Evolutionary conservation across 1,284 basidiomycete genomes (phyloP), one percentile per base, ranked within the genome.

Genomic region (Fomitiporia mediterranea): DNA sequence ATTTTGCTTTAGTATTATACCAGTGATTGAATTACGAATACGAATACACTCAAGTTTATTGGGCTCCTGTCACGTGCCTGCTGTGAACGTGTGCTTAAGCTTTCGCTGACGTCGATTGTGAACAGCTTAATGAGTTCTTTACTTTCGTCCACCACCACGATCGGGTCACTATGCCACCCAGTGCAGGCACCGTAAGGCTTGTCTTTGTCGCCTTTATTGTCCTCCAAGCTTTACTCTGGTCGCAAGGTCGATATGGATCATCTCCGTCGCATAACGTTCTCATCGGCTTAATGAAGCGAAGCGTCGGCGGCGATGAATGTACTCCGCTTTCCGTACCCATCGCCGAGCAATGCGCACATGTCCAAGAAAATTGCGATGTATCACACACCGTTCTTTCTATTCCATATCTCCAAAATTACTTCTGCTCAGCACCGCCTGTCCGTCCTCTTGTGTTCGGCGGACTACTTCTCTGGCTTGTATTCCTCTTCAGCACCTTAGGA

Each of bases 401-500:
- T 37, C 75, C 81, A 23, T 91, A 91, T 67, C 74, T 89, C 27
- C 74, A 76, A 37, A 64, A 69, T 15, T 91, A 91, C 67, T 91
- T 85, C 67, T 91, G 88, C 68, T 68, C 85, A 1, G 70, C 78
- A 7, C 62, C 70, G 5, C 44, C 77, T 11, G 40, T 78, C 2
- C 78, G 85, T 13, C 84, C 87, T 0, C 57, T 83, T 23, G 63
- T 80, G 19, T 90, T 92, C 69, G 64, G 68, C 2, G 79, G 75
- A 42, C 79, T 91, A 60, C 61, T 89, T 17, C 53, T 88, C 34
- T 94, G 91, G 91, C 80, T 92, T 30, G 63, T 83, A 23, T 92
- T 94, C 72, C 81, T 94, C 55, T 94, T 94, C 72, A 90, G 88
- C 21, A 89, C 91, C 49, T 83, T 96, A 21, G 93, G 94, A 2